Evolutionary conservation across 352 stramenopile genomes (phyloP).

Genomic region (Phytopythium montanum): DNA sequence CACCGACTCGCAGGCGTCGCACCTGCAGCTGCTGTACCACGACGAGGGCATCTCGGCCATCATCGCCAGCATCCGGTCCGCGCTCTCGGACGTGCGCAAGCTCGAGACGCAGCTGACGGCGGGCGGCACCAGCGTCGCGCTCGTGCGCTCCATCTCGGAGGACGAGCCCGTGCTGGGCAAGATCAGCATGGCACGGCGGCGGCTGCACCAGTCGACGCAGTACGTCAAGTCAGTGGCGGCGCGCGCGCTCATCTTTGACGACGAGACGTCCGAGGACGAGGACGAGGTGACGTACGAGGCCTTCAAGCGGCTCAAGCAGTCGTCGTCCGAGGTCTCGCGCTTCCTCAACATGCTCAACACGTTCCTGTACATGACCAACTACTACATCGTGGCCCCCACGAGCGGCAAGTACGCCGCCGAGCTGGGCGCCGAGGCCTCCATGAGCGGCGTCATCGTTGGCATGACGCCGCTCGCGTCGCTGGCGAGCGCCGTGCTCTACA

Average conservation of each 20-base stretch:
- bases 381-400: slow-evolving; percentile 96
- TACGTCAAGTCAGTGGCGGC: slow-evolving; percentile 85
- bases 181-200: slow-evolving; percentile 58
- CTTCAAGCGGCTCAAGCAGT: slow-evolving; percentile 42
- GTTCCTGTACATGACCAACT: slow-evolving; percentile 98
- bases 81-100: slow-evolving; percentile 54
- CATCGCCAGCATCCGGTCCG: slow-evolving; percentile 74
- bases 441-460: slow-evolving; percentile 94
- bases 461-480: slow-evolving; percentile 96
- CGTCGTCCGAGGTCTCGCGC: slow-evolving; percentile 55
- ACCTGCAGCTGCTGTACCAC: slow-evolving; percentile 83
- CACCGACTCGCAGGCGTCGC: slow-evolving; percentile 77
- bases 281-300: slow-evolving; percentile 62
- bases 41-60: slow-evolving; percentile 88
- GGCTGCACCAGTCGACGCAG: slow-evolving; percentile 76
- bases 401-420: slow-evolving; percentile 90
- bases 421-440: slow-evolving; percentile 84
- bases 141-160: slow-evolving; percentile 64
- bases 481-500: slow-evolving; percentile 92
- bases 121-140: slow-evolving; percentile 16
- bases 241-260: slow-evolving; percentile 78
- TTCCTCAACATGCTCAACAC: slow-evolving; percentile 94
- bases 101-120: slow-evolving; percentile 40
- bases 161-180: slow-evolving; percentile 72
- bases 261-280: slow-evolving; percentile 80